Base-by-base conservation (phyloP, 164 flowering plant species). In the Magnolia changhungtana region DNA sequence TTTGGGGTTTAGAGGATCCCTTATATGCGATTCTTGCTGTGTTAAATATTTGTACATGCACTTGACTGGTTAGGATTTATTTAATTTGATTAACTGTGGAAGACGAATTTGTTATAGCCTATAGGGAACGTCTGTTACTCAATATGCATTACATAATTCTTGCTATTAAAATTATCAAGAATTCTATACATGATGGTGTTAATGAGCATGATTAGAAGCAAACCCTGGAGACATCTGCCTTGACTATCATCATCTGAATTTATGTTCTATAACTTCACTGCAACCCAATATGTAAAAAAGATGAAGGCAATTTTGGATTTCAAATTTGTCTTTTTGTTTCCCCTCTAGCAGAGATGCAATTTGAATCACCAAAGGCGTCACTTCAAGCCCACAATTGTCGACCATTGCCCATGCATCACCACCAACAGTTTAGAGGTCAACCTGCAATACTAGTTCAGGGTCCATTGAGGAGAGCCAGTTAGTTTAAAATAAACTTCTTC, bases 351-450 rank as follows among this genome's bases (percentile, higher is more conserved):
- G 23, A 19, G 16, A 63, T 63, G n/a, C 66, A 63, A 18, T 63
- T 63, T 63, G 23, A 19, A 19, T 7, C 21, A 64, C 67, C 21
- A 64, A 2, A 19, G 24, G n/a, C n/a, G 67, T 2, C 67, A 64
- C 21, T 64, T 64, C 67, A 64, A 64, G 67, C 67, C 18, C 24
- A 2, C 24, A 3, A 64, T n/a, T 21, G 21, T 31, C 67, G n/a
- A 7, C 8, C 20, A 11, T 10, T 64, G 23, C 8, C 20, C 24
- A 19, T 19, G 8, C 67, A 8, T 19, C 20, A 8, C 6, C 18
- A n/a, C 67, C 67, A 64, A 64, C n/a, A 16, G 67, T 64, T 64
- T 64, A 64, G 21, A 64, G 67, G 67, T 64, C 23, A 64, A 64
- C 67, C 67, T 19, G 8, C 67, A 64, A 64, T 2, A 19, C 9